These are phyloP conservation scores for Pluteus cervinus DNA, from an alignment of 768 basidiomycete genomes.

Conservation along the genomic window DNA sequence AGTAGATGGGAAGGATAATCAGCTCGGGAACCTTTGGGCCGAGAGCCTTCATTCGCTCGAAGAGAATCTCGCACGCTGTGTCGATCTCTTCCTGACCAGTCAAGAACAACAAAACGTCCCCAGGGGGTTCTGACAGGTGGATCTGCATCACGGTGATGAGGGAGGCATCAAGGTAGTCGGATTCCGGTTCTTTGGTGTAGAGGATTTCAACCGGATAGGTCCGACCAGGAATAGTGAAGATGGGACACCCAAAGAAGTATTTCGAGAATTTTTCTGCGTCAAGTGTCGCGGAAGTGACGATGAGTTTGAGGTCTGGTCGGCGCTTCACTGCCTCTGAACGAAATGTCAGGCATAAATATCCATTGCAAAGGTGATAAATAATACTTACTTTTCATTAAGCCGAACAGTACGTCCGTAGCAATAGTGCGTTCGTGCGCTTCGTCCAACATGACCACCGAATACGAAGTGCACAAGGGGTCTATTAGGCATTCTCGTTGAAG, in stretches of 20 bases:
- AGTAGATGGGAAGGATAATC: conserved; percentile 95
- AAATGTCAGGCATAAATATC: conserved; percentile 10
- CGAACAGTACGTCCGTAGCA: conserved; percentile 97
- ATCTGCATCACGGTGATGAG: conserved; percentile 99
- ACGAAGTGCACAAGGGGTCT: conserved; percentile 88
- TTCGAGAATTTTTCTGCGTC: conserved; percentile 99
- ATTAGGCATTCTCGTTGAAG: conserved; percentile 94
- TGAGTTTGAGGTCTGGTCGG: conserved; percentile 92
- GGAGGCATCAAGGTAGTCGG: conserved; percentile 95
- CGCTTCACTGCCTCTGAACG: conserved; percentile 85
- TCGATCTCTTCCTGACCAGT: conserved; percentile 99
- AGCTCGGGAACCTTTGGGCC: conserved; percentile 99
- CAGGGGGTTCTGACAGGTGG: conserved; percentile 95
- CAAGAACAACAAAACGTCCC: conserved; percentile 93
- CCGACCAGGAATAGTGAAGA: conserved; percentile 99
- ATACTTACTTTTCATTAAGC: conserved; percentile 80
- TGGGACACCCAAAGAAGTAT: conserved; percentile 98
- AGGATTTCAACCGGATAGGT: conserved; percentile 97
- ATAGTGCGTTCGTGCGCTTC: conserved; percentile 99
- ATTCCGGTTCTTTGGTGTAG: conserved; percentile 99
- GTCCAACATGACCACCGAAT: conserved; percentile 96
- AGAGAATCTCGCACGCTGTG: conserved; percentile 94
- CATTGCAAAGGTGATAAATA: neutral
- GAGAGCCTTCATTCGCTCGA: conserved; percentile 97
- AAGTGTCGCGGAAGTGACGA: conserved; percentile 97